phyloP scores from a whole-genome alignment of 139 green algal genomes.

The Nannochloris sp. region DNA sequence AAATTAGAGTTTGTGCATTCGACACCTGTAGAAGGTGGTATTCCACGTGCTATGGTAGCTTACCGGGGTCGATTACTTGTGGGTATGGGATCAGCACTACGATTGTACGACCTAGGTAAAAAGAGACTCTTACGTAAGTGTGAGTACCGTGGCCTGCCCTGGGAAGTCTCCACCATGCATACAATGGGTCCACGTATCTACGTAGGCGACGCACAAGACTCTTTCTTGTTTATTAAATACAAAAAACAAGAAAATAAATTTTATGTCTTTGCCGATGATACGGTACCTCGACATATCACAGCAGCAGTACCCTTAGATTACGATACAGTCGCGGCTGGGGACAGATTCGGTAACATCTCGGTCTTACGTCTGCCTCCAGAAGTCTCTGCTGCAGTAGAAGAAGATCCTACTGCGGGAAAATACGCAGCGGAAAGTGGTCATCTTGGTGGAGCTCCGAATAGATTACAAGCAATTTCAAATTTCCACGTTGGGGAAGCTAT shows the following conservation, averaged over 20 bases:
- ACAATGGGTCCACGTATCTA: conserved; percentile 75
- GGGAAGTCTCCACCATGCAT: conserved; percentile 58
- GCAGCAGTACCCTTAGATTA: conserved; percentile 82
- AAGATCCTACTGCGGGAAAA: conserved; percentile 94
- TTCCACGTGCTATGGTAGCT: conserved; percentile 66
- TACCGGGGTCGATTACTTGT: conserved; percentile 90
- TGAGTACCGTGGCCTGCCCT: conserved; percentile 79
- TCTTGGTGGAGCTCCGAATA: conserved; percentile 88
- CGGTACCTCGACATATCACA: conserved; percentile 73
- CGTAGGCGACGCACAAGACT: conserved; percentile 77
- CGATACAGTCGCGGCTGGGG: conserved; percentile 83
- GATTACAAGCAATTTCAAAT: conserved; percentile 70
- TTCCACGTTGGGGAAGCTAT: conserved; percentile 93
- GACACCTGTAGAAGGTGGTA: conserved; percentile 63
- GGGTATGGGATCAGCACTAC: conserved; percentile 74
- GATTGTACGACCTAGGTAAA: conserved; percentile 93
- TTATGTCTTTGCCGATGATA: conserved; percentile 94
- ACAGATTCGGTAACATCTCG: conserved; percentile 97
- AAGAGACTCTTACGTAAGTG: conserved; percentile 97
- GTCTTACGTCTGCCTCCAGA: conserved; percentile 80
- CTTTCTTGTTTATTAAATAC: conserved; percentile 82
- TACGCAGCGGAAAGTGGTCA: conserved; percentile 49
- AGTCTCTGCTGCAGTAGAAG: conserved; percentile 84
- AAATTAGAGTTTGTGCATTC: conserved; percentile 85
- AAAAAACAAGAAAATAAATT: conserved; percentile 82